Evolutionary conservation across 78 protist species (phyloP), one percentile per base, ranked within the genome.

Genomic region (Parvularia atlantis): DNA sequence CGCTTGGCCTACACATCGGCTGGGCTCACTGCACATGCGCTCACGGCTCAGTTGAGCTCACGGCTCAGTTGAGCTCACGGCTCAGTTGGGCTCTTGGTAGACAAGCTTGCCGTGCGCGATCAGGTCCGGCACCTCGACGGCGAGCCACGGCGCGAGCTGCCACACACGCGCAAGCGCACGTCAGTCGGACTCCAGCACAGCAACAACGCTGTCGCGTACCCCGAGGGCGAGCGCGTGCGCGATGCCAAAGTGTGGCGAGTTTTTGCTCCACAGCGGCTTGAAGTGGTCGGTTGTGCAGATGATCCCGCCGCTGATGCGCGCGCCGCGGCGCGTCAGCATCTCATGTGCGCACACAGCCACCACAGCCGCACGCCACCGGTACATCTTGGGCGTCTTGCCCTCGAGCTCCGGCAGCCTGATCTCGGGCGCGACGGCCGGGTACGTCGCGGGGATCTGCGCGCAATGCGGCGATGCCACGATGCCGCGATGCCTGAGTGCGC

Each of bases 181-280:
- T 2, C 39, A 1, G 50, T 2, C 28, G 50, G 22, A 11, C 7
- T 40, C 10, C 57, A 1, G 26, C 22, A 46, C 62, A 5, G 2
- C 30, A 39, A 3, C 56, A 58, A 14, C 31, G 9, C 11, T 26
- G 28, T 48, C 44, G 2, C 89, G 60, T 43, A 93, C 85, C 54
- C 98, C 98, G 13, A 95, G 80, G 5, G 95, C 98, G 41, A 95
- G 75, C 3, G 96, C 93, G 61, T 95, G 98, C 1, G 93, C 97
- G 61, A 95, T 87, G 59, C 98, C 98, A 66, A 93, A 95, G 31
- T 79, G 85, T 16, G 98, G 98, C 33, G 73, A 85, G 64, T 95
- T 95, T 46, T 83, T 46, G 10, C 93, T 86, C 98, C 98, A 95
- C 31, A 95, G 71, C 43, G 98, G 98, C 33, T 88, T 74, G 82